Conservation (phyloP, 2,329 filamentous ascomycete species). For the Penicillium sp. region DNA sequence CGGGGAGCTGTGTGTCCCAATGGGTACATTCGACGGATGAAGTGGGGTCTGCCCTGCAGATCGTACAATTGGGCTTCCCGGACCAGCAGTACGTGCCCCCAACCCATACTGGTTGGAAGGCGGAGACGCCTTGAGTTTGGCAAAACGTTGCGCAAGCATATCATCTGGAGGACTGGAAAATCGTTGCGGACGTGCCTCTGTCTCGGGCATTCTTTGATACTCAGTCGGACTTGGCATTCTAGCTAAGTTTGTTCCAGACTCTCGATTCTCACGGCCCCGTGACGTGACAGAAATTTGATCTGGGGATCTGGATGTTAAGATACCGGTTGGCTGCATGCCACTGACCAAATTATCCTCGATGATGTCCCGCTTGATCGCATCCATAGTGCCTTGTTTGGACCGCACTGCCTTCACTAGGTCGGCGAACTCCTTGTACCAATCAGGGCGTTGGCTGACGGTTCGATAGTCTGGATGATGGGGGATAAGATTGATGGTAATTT, state of each 20-base stretch:
- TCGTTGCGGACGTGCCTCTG: conserved; percentile 25
- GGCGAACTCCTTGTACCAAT: conserved; percentile 52
- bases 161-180: conserved; percentile 36
- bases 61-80: conserved; percentile 8
- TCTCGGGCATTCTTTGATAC: conserved; percentile 33
- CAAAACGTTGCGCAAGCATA: conserved; percentile 44
- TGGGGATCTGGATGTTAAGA: conserved; percentile 11
- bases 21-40: conserved; percentile 16
- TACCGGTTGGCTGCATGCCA: conserved; percentile 29
- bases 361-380: conserved; percentile 43
- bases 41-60: conserved; percentile 19
- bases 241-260: conserved; percentile 20
- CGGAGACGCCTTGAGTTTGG: conserved; percentile 35
- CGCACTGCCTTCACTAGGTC: conserved; percentile 49
- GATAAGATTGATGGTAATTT: conserved; percentile 74
- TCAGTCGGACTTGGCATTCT: conserved; percentile 45
- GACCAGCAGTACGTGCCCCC: background rate
- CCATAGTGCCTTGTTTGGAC: conserved; percentile 45
- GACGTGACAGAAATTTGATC: conserved; percentile 15
- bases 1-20: conserved; percentile 15
- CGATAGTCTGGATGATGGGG: conserved; percentile 74
- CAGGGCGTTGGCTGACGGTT: conserved; percentile 54
- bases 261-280: conserved; percentile 26
- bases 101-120: conserved; percentile 1
- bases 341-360: conserved; percentile 38